Evolutionary conservation across 2,329 filamentous ascomycete species (phyloP).

Genomic region (Nannizzia gypsea): DNA sequence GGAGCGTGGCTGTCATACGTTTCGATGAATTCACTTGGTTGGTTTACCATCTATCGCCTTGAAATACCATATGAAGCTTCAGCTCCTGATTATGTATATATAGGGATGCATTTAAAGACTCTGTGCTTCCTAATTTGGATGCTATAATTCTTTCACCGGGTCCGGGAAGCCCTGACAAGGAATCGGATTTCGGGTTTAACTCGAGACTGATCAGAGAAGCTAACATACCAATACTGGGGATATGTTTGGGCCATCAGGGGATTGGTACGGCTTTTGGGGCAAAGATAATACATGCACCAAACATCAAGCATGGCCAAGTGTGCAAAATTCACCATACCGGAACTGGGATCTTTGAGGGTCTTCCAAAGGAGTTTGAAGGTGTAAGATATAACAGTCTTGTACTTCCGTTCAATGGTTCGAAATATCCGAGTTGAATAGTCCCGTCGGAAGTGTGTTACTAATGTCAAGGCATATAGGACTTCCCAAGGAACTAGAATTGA

Average conservation of each 20-base stretch:
- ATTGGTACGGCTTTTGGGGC: slow-evolving; percentile 59
- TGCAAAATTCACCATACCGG: slow-evolving; percentile 50
- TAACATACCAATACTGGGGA: slow-evolving; percentile 66
- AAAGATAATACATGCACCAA: slow-evolving; percentile 51
- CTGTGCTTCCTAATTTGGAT: slow-evolving; percentile 53
- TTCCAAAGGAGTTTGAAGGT: slow-evolving; percentile 27
- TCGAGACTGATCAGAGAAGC: slow-evolving; percentile 58
- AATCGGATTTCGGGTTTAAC: slow-evolving; percentile 74
- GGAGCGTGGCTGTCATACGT: slow-evolving; percentile 12
- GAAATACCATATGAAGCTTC: not conserved
- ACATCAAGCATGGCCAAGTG: slow-evolving; percentile 74
- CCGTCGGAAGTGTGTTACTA: not conserved
- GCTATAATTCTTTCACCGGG: slow-evolving; percentile 85
- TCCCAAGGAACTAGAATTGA: slow-evolving; percentile 9
- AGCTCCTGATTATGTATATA: not conserved
- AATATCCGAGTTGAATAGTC: not conserved
- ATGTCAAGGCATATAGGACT: slow-evolving; percentile 6
- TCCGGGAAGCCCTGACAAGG: slow-evolving; percentile 63
- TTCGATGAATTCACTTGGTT: slow-evolving; percentile 14
- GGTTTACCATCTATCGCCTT: not conserved
- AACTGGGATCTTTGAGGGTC: slow-evolving; percentile 53
- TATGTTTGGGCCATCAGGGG: slow-evolving; percentile 83
- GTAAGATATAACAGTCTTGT: slow-evolving; percentile 14
- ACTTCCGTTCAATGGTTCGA: slow-evolving; percentile 9
- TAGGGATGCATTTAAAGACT: slow-evolving; percentile 30